Conservation (phyloP, 805 yeast genomes). For the Nakazawaea ernobii region DNA sequence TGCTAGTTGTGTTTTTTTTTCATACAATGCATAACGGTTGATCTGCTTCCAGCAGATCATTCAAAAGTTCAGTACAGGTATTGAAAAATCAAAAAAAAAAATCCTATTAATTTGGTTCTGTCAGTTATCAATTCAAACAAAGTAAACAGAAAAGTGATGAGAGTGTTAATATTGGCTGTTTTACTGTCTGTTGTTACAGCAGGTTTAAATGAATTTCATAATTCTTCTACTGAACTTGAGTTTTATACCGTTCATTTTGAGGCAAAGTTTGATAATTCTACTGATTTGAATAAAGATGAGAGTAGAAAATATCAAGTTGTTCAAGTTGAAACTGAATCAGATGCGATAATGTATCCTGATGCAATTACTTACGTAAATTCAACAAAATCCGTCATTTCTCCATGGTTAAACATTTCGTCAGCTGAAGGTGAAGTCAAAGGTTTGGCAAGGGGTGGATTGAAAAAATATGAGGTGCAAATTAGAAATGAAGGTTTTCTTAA, state of each 20-base stretch:
- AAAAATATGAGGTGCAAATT: conserved; percentile 5
- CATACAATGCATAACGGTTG: no score
- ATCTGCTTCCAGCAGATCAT: no score
- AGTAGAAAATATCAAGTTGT: neutral
- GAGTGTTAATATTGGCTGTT: no score
- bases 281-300: no score
- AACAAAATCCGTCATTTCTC: neutral
- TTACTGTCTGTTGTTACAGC: no score
- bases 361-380: neutral
- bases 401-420: neutral
- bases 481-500: neutral
- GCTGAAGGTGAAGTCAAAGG: neutral
- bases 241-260: neutral
- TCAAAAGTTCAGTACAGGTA: no score
- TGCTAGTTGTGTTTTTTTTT: no score
- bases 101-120: no score
- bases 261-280: neutral
- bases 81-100: no score
- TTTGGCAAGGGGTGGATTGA: neutral
- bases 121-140: no score
- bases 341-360: conserved; percentile 2
- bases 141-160: no score
- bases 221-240: neutral
- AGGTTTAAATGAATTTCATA: neutral
- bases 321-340: conserved; percentile 2